Percentiles rank a stretch among this genome's conserved stretches.
Evolutionary conservation across 257 asterid genomes (phyloP).

Genomic region (Leptodermis oblonga): DNA sequence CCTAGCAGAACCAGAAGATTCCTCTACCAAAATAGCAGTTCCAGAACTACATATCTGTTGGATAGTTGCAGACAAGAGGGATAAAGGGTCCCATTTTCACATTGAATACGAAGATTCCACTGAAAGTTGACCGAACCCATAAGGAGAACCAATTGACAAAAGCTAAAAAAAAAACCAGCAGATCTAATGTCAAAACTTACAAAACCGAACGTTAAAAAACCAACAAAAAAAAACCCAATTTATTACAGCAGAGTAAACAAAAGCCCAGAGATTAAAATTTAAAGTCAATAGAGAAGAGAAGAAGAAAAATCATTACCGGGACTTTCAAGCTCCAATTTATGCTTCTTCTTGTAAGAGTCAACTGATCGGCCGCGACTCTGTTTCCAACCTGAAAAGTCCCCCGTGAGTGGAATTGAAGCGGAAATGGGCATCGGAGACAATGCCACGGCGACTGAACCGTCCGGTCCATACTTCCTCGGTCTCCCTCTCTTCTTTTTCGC

Average conservation of each 20-base stretch:
- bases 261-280: constrained; percentile 1
- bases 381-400: constrained; percentile 68
- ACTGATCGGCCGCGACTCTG: constrained; percentile 36
- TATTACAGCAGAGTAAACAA: not conserved
- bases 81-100: constrained; percentile 44
- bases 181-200: constrained; percentile 44
- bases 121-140: constrained; percentile 38
- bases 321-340: constrained; percentile 52
- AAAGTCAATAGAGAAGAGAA: not conserved
- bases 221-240: constrained; percentile 6
- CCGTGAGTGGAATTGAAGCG: constrained; percentile 82
- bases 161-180: constrained; percentile 29
- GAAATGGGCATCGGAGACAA: constrained; percentile 97
- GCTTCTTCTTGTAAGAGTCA: constrained; percentile 67
- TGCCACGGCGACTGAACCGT: constrained; percentile 52
- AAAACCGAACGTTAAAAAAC: constrained; percentile 12
- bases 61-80: constrained; percentile 26
- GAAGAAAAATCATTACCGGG: constrained; percentile 42
- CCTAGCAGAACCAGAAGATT: constrained; percentile 14
- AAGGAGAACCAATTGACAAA: constrained; percentile 23
- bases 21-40: constrained; percentile 10
- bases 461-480: constrained; percentile 73
- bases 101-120: constrained; percentile 25
- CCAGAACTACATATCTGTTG: constrained; percentile 28
- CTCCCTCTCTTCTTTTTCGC: constrained; percentile 83